Evolutionary conservation across 23 red algal species (phyloP), one percentile per base, ranked within the genome.

Genomic region (Agarophyton chilense): DNA sequence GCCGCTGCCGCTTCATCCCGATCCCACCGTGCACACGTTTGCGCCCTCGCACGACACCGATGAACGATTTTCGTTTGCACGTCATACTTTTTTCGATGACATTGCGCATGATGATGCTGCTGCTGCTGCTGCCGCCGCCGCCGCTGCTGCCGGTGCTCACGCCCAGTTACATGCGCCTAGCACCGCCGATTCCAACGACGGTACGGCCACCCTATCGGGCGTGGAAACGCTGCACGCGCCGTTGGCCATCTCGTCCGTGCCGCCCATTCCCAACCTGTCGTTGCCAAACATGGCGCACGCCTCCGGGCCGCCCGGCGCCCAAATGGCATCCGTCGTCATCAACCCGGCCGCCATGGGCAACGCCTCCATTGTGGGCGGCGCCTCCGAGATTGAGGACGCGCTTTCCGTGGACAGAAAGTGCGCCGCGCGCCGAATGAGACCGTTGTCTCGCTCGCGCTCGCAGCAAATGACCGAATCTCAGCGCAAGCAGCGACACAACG

Each of bases 401-500:
- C 52, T 47, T 21, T 70, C 49, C 35, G 42, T 52, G 65, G 61
- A 70, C 18, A 12, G 53, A 1, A 51, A 65, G 68, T 45, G 51
- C 43, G 51, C 50, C 28, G 68, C 65, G 72, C 47, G 67, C 16
- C 34, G 72, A 28, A 34, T 88, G 66, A 24, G 84, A 16, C 43
- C 84, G 10, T 41, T 88, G 84, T 56, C 87, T 21, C 22, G 76
- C 38, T 61, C 55, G 72, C 72, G 87, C 58, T 41, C 35, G 46
- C 74, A 91, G 49, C 74, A 81, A 46, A 91, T 91, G 87, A 80
- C 74, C 0, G 87, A 91, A 36, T 66, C 73, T 21, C 54, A 91
- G 40, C 66, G 76, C 40, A 91, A 91, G 76, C 74, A 79, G 61
- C 52, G 87, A 25, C 87, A 91, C 63, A 91, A 91, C 47, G 87